Evolutionary conservation across 495 filamentous ascomycete species (phyloP), one percentile per base, ranked within the genome.

Genomic region (Neurospora intermedia): DNA sequence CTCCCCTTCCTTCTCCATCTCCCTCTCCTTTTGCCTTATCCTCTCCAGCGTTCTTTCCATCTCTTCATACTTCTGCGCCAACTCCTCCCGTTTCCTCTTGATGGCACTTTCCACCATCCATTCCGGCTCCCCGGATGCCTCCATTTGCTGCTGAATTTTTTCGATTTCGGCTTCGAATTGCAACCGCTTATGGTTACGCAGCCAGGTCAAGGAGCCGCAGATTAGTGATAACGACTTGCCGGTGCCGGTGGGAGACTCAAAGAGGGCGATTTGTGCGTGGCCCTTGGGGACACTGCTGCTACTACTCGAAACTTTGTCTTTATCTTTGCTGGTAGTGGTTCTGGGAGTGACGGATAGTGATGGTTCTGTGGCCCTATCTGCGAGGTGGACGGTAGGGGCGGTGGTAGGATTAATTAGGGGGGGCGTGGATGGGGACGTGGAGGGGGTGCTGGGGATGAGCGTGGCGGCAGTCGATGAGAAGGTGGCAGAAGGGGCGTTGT

Each of bases 161-260:
- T 79, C 66, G 69, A 82, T 78, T 1, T 77, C 84, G 39, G 77
- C 84, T 69, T 93, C 88, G 73, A 94, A 90, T 0, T 75, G 82
- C 73, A 86, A 86, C 43, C 88, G 87, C 81, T 97, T 95, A 81
- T 94, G 88, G 75, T 94, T 89, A 66, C 96, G 91, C 10, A 98
- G 85, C 96, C 96, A 99, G 2, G 96, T 98, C 75, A 99, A 82
- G 43, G 96, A 89, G 70, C 90, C 91, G 83, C 96, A 99, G 75
- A 99, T 97, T 27, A 99, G 84, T 78, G 96, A 98, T 20, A 99
- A 81, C 3, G 96, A 98, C 89, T 99, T 99, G n/a, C 96, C 94
- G 15, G 88, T 90, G 35, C 88, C 96, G 73, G 96, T 98, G 62
- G 96, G 96, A 72, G 93, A 96, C 80, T 99, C 96, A 69, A 99